Conservation (phyloP, 2,329 filamentous ascomycete species). For the Aspergillus fructus region DNA sequence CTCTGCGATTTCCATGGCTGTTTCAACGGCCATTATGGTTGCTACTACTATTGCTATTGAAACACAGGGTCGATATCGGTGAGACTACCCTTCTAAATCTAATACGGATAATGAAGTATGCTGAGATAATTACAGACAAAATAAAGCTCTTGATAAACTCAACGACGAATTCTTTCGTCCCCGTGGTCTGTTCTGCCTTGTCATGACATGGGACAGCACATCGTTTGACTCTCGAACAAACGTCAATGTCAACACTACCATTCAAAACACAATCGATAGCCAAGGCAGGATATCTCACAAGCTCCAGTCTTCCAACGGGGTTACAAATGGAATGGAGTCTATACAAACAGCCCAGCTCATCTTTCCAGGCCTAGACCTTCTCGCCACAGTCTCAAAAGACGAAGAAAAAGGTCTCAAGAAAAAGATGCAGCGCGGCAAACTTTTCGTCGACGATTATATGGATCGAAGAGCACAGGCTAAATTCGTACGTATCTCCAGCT, state of each 20-base stretch:
- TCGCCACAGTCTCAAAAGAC: neutral
- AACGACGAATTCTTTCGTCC: constrained; percentile 60
- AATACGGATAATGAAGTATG: too few relatives aligned
- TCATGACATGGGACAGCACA: constrained; percentile 56
- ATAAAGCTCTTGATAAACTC: constrained; percentile 55
- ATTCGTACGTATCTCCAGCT: constrained; percentile 35
- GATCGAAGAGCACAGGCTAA: constrained; percentile 50
- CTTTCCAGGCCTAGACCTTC: constrained; percentile 46
- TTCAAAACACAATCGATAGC: constrained; percentile 32
- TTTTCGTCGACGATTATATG: constrained; percentile 49
- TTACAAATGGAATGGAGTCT: constrained; percentile 35
- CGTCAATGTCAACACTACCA: constrained; percentile 37
- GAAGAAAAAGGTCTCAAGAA: constrained; percentile 10
- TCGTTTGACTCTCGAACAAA: constrained; percentile 25
- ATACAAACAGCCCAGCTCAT: constrained; percentile 51
- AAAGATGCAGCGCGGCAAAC: constrained; percentile 17
- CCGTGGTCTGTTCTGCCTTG: constrained; percentile 54
- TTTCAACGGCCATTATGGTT: constrained; percentile 47
- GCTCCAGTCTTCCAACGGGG: constrained; percentile 39
- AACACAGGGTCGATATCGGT: constrained; percentile 33
- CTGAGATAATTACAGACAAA: constrained; percentile 13
- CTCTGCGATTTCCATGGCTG: constrained; percentile 41
- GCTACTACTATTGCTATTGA: constrained; percentile 45
- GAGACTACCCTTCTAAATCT: too few relatives aligned
- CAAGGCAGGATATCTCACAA: constrained; percentile 28